Percentiles rank a stretch among this genome's conserved stretches.
phyloP scores from a whole-genome alignment of 352 stramenopile species.

The Blastocystis sp. region DNA sequence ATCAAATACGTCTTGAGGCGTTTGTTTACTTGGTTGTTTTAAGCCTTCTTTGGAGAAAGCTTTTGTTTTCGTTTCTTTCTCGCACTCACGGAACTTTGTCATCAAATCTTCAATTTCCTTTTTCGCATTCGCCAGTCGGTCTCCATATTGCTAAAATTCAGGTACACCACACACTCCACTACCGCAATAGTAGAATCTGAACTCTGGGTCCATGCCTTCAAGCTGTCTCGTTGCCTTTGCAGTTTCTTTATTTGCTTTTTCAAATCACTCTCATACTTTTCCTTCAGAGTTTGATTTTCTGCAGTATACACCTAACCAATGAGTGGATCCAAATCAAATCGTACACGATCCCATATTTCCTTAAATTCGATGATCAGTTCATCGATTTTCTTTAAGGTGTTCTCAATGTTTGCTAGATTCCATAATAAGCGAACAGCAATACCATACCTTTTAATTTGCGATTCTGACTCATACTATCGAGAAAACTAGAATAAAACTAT shows the following conservation, averaged over 20 bases:
- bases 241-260: constrained; percentile 63
- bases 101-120: constrained; percentile 26
- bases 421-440: background rate
- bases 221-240: constrained; percentile 30
- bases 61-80: constrained; percentile 47
- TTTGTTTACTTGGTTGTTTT: constrained; percentile 23
- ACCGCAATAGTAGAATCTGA: constrained; percentile 32
- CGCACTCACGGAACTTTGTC: constrained; percentile 54
- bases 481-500: background rate
- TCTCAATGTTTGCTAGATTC: constrained; percentile 38
- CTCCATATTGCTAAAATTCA: constrained; percentile 2
- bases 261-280: constrained; percentile 62
- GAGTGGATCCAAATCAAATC: background rate
- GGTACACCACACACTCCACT: background rate
- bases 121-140: background rate
- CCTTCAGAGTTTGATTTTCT: constrained; percentile 40
- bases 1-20: constrained; percentile 32
- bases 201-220: constrained; percentile 15
- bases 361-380: constrained; percentile 43
- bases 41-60: constrained; percentile 48
- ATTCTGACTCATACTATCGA: constrained; percentile 37
- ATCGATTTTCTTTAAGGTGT: constrained; percentile 54
- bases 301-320: background rate
- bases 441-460: constrained; percentile 52
- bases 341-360: constrained; percentile 21